Evolutionary conservation across 345 rosid species (phyloP).

Genomic region (Erodium maritimum): DNA sequence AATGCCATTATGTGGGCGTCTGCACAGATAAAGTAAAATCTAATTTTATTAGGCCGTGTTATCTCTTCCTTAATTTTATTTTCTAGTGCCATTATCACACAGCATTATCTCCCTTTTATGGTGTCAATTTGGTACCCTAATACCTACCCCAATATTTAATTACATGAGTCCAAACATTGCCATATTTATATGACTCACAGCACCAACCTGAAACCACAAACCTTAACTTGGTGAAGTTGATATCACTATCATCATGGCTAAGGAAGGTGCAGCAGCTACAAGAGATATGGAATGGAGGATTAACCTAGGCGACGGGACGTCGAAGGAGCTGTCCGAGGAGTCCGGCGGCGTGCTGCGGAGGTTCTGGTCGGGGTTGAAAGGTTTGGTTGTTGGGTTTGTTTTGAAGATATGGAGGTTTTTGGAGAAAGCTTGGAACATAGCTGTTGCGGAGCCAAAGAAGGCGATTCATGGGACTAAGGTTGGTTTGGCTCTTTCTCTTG

Average conservation of each 20-base stretch:
- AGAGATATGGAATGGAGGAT: slow-evolving; percentile 41
- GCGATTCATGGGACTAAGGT: slow-evolving; percentile 55
- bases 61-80: neutral
- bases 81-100: neutral
- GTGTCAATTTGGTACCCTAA: neutral
- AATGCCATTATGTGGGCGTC: neutral
- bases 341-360: slow-evolving; percentile 11
- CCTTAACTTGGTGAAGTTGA: neutral
- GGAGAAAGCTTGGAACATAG: slow-evolving; percentile 47
- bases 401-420: slow-evolving; percentile 17
- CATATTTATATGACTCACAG: too few species aligned
- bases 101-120: too few species aligned
- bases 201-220: neutral
- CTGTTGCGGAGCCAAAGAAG: slow-evolving; percentile 53
- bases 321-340: slow-evolving; percentile 21
- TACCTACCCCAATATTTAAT: too few species aligned
- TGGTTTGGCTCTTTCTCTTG: slow-evolving; percentile 55
- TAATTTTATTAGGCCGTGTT: neutral
- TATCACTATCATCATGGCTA: neutral
- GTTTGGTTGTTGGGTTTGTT: slow-evolving; percentile 12
- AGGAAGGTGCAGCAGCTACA: too few species aligned
- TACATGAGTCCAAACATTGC: too few species aligned
- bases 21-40: neutral
- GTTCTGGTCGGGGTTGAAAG: slow-evolving; percentile 16
- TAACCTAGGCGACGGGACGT: slow-evolving; percentile 27